phyloP scores from a whole-genome alignment of 2,329 filamentous ascomycete genomes.

The Phyllosticta citriasiana region DNA sequence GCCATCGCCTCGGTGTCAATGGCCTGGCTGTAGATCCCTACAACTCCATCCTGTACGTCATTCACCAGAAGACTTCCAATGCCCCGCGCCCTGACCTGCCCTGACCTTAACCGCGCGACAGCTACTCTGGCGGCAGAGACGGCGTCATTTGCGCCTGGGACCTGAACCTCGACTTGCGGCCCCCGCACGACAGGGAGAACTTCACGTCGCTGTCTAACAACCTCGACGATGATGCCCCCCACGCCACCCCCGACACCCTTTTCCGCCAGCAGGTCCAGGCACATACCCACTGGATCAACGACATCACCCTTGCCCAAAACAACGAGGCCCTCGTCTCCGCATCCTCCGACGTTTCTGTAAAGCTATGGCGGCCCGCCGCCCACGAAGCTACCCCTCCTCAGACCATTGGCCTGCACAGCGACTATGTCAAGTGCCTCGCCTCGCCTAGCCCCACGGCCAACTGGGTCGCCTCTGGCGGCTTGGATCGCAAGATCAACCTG shows the following conservation, averaged over 20 bases:
- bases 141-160: constrained; percentile 96
- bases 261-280: constrained; percentile 60
- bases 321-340: constrained; percentile 76
- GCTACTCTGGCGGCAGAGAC: constrained; percentile 92
- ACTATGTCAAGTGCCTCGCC: constrained; percentile 93
- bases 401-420: constrained; percentile 83
- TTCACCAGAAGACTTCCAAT: neutral
- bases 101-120: constrained; percentile 28
- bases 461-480: constrained; percentile 89
- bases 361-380: constrained; percentile 73
- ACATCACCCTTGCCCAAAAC: constrained; percentile 70
- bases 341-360: constrained; percentile 89
- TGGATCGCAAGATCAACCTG: constrained; percentile 83
- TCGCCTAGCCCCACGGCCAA: constrained; percentile 59
- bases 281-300: constrained; percentile 95
- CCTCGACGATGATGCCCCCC: constrained; percentile 26
- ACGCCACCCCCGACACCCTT: constrained; percentile 34
- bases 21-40: constrained; percentile 78
- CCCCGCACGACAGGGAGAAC: constrained; percentile 28
- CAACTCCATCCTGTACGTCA: constrained; percentile 72
- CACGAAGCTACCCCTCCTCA: constrained; percentile 55
- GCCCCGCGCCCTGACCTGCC: constrained; percentile 2
- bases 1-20: constrained; percentile 90
- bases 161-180: constrained; percentile 58
- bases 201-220: constrained; percentile 9